Percentiles rank a stretch among this genome's conserved stretches.
Evolutionary conservation across 2,329 filamentous ascomycete genomes (phyloP).

Genomic region (Stemphylium lycopersici): DNA sequence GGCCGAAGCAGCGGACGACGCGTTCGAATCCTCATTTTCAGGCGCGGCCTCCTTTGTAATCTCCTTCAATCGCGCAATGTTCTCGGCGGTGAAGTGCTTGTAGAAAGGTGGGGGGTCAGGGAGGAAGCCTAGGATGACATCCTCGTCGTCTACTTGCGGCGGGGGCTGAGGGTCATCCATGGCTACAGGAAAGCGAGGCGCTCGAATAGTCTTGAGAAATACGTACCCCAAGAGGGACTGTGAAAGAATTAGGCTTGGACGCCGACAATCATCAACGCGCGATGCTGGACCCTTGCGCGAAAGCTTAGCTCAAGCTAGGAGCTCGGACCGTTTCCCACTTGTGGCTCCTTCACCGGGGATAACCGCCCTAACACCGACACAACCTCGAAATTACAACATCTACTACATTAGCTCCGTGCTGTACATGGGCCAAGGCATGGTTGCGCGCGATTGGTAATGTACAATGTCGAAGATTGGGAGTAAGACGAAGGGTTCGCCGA

Average conservation of each 20-base stretch:
- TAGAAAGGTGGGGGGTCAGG: slow-evolving; percentile 90
- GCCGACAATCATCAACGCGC: neutral
- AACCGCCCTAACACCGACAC: neutral
- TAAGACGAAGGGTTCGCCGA: neutral
- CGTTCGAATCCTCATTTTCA: slow-evolving; percentile 14
- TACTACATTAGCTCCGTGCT: neutral
- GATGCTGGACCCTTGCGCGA: slow-evolving; percentile 15
- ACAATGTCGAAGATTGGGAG: neutral
- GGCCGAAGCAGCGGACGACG: slow-evolving; percentile 3
- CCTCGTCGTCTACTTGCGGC: slow-evolving; percentile 22
- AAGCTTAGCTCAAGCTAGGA: slow-evolving; percentile 3
- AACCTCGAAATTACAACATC: no score
- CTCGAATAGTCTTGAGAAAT: neutral
- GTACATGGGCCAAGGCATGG: neutral
- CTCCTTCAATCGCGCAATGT: slow-evolving; percentile 65
- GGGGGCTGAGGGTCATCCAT: slow-evolving; percentile 28
- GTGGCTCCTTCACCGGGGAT: neutral
- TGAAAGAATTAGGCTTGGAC: neutral
- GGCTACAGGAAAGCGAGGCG: neutral
- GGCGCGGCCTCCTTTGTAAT: slow-evolving; percentile 50
- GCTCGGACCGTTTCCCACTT: neutral
- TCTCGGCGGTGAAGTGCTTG: slow-evolving; percentile 81
- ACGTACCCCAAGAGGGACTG: no score
- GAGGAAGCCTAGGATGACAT: slow-evolving; percentile 58
- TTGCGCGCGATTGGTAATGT: neutral